Conservation (phyloP, 768 basidiomycete genomes). For the Psilocybe sp. region DNA sequence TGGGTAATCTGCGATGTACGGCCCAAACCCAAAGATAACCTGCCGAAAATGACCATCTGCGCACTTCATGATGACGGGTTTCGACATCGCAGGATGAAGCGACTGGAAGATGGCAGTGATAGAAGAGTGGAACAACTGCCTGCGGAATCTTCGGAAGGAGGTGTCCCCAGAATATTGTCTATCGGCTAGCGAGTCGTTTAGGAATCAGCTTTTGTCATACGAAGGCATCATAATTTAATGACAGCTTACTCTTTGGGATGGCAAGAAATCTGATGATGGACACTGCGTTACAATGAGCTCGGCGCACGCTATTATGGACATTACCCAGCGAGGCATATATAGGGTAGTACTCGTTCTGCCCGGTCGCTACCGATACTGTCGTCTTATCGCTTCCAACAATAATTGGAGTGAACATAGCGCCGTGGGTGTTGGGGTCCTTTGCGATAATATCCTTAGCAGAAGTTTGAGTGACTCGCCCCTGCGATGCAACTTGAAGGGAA, state of each 20-base stretch:
- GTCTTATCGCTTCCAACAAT: conserved; percentile 38
- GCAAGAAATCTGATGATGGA: conserved; percentile 23
- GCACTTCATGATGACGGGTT: conserved; percentile 19
- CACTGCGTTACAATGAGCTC: conserved; percentile 28
- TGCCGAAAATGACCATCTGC: conserved; percentile 26
- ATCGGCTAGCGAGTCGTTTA: background rate
- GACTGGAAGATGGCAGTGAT: conserved; percentile 19
- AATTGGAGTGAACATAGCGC: conserved; percentile 29
- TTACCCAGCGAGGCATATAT: conserved; percentile 30
- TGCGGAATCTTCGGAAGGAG: conserved; percentile 24
- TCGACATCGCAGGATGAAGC: conserved; percentile 22
- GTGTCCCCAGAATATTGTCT: conserved; percentile 11
- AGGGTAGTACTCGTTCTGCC: conserved; percentile 35
- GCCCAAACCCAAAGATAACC: conserved; percentile 28
- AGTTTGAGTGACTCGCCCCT: no score
- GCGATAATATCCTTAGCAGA: conserved; percentile 27
- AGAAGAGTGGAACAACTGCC: conserved; percentile 29
- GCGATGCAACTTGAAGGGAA: background rate
- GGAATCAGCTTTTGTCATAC: background rate
- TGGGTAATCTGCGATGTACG: conserved; percentile 39
- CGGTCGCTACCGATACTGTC: conserved; percentile 32
- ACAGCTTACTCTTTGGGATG: conserved; percentile 18
- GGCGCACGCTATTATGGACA: conserved; percentile 27
- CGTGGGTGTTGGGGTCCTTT: conserved; percentile 18
- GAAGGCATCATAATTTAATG: background rate